These are phyloP conservation scores for Zelonia costaricensis DNA, from an alignment of 208 protist species.

Conservation along the genomic window DNA sequence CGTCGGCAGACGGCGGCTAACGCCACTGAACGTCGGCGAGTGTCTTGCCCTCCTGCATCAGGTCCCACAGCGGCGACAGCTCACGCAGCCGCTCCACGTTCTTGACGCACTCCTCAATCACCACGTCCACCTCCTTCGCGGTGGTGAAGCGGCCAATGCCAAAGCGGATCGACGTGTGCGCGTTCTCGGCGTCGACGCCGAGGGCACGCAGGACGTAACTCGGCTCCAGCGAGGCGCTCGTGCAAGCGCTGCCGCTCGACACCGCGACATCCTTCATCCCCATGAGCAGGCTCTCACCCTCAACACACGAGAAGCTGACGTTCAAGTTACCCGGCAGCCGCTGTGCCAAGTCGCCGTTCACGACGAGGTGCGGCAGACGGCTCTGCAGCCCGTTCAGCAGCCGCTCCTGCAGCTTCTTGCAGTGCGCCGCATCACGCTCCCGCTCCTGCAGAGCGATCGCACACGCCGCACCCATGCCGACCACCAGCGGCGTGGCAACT, in stretches of 20 bases:
- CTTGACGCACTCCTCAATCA: constrained; percentile 86
- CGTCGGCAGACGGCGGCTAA: constrained; percentile 12
- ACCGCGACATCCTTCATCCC: constrained; percentile 97
- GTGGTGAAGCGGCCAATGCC: constrained; percentile 99
- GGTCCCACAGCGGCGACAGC: constrained; percentile 98
- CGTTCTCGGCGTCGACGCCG: constrained; percentile 98
- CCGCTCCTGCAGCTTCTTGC: constrained; percentile 76
- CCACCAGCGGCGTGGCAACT: constrained; percentile 90
- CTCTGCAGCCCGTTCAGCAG: constrained; percentile 87
- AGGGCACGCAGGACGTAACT: constrained; percentile 99
- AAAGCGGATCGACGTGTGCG: constrained; percentile 99
- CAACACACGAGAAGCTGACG: constrained; percentile 98
- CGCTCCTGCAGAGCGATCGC: constrained; percentile 93
- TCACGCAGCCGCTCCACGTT: constrained; percentile 97
- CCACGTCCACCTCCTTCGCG: constrained; percentile 93
- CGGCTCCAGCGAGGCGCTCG: constrained; percentile 98
- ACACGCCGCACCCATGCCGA: constrained; percentile 96
- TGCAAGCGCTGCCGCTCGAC: constrained; percentile 98
- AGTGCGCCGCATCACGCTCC: constrained; percentile 90
- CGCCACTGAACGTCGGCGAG: constrained; percentile 85
- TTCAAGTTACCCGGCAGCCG: constrained; percentile 98
- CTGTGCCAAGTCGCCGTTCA: constrained; percentile 94
- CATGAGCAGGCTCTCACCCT: constrained; percentile 99
- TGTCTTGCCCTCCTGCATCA: constrained; percentile 97
- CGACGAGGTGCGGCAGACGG: constrained; percentile 82